These are phyloP conservation scores for Oropetium thomaeum DNA, from an alignment of 176 grass and related monocot species.

Conservation along the genomic window DNA sequence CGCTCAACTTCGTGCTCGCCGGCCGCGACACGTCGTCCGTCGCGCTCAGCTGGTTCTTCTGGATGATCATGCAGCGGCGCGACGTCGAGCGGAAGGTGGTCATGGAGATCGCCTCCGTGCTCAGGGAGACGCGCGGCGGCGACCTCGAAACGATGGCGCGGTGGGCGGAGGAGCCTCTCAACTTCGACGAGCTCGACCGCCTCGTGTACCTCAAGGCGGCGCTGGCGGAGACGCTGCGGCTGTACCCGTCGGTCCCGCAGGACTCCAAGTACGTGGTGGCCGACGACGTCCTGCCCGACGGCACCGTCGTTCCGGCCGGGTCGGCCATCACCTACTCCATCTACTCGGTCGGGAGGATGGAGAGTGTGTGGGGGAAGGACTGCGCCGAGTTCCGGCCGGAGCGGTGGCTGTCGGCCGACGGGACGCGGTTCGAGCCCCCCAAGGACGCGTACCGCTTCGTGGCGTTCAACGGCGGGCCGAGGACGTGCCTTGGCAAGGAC, in stretches of 20 bases:
- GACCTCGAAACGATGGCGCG: slow-evolving; percentile 49
- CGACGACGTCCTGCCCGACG: slow-evolving; percentile 85
- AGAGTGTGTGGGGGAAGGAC: slow-evolving; percentile 89
- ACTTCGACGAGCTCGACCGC: slow-evolving; percentile 84
- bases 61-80: slow-evolving; percentile 58
- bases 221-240: slow-evolving; percentile 74
- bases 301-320: slow-evolving; percentile 70
- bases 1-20: slow-evolving; percentile 91
- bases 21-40: slow-evolving; percentile 95
- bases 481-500: slow-evolving; percentile 95
- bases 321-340: slow-evolving; percentile 95
- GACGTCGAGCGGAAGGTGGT: slow-evolving; percentile 78
- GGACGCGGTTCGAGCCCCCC: slow-evolving; percentile 59
- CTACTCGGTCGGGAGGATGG: slow-evolving; percentile 89
- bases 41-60: slow-evolving; percentile 98
- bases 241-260: slow-evolving; percentile 90
- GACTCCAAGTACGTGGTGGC: slow-evolving; percentile 89
- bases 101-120: slow-evolving; percentile 63
- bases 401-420: slow-evolving; percentile 73
- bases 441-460: slow-evolving; percentile 91
- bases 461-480: slow-evolving; percentile 86
- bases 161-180: slow-evolving; percentile 65
- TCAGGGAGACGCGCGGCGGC: slow-evolving; percentile 66
- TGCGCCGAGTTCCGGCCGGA: slow-evolving; percentile 84
- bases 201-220: slow-evolving; percentile 90